Base-by-base conservation (phyloP, 169 alveolate genomes). In the Babesia sp. region DNA sequence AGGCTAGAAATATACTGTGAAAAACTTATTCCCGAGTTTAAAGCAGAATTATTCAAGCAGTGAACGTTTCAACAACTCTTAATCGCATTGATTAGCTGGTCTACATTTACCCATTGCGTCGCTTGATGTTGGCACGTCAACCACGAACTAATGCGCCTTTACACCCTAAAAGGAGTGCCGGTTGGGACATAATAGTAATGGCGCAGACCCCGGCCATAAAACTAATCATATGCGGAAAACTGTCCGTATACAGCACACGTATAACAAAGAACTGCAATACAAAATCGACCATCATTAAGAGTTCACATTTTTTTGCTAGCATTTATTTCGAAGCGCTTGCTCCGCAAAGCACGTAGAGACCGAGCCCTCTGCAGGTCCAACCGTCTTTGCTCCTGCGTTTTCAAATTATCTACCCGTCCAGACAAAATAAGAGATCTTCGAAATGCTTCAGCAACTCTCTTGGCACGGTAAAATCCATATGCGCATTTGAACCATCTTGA, bases 401-500 rank as follows among this genome's bases (percentile, higher is more conserved):
- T 88, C 76, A 77, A 71, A 53, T 90, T 79, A 53, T 71, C 86
- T 11, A 90, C 92, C 20, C 94, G 55, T 14, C 87, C 90, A 16
- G 46, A 71, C 51, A 33, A 66, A 36, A 69, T 39, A n/a, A 72
- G 53, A 8, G 37, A 24, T 36, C 66, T 77, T 59, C 93, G 67
- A 71, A 92, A 92, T 58, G 53, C 59, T 68, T 92, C 95, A 31
- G 96, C 96, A n/a, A 93, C 90, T 12, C 61, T 53, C 66, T 85
- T 88, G 26, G 96, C 95, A 37, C 92, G 81, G 51, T 57, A 46
- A 57, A 92, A 54, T 11, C 96, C 95, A 74, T 88, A 89, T 26
- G 95, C 93, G n/a, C 94, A 88, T 48, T 91, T 69, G 55, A 92
- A 92, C 87, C 94, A 74, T 33, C 96, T 85, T 53, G 84, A 71